phyloP scores from a whole-genome alignment of 2,329 filamentous ascomycete species.

The Pseudogymnoascus pannorum region DNA sequence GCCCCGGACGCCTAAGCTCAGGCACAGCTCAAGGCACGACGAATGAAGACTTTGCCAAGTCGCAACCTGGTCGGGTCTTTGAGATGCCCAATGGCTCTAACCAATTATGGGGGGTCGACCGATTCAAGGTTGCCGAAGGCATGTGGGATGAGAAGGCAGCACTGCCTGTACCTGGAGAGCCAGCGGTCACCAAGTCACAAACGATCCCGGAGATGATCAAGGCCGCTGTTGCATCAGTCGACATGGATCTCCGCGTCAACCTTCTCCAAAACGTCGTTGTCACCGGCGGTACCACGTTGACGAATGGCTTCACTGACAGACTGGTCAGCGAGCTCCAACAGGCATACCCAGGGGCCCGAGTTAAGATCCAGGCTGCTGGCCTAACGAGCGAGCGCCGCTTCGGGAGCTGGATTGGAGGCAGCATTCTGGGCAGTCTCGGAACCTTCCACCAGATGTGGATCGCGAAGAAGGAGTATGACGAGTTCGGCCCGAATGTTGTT shows the following conservation, averaged over 20 bases:
- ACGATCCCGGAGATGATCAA: conserved; percentile 80
- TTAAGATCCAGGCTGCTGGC: conserved; percentile 82
- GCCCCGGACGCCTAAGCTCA: conserved; percentile 58
- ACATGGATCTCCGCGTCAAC: conserved; percentile 79
- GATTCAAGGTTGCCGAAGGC: conserved; percentile 78
- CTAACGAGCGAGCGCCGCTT: conserved; percentile 85
- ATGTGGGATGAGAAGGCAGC: conserved; percentile 83
- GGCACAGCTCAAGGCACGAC: conserved; percentile 42
- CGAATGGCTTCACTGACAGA: conserved; percentile 88
- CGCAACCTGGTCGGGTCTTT: conserved; percentile 74
- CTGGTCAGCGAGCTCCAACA: conserved; percentile 75
- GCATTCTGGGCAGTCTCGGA: conserved; percentile 87
- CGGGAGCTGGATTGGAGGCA: conserved; percentile 92
- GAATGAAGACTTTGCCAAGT: conserved; percentile 70
- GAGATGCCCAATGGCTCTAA: conserved; percentile 98
- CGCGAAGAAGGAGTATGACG: conserved; percentile 92
- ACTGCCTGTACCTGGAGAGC: conserved; percentile 40
- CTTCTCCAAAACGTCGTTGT: conserved; percentile 87
- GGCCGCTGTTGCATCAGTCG: conserved; percentile 68
- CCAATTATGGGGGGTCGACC: conserved; percentile 84
- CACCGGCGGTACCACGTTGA: conserved; percentile 77
- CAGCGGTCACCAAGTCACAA: conserved; percentile 57
- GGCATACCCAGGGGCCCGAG: conserved; percentile 77
- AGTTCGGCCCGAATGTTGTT: conserved; percentile 82
- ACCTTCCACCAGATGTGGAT: conserved; percentile 99